Conservation (phyloP, 805 yeast genomes). For the Torulaspora maleeae region DNA sequence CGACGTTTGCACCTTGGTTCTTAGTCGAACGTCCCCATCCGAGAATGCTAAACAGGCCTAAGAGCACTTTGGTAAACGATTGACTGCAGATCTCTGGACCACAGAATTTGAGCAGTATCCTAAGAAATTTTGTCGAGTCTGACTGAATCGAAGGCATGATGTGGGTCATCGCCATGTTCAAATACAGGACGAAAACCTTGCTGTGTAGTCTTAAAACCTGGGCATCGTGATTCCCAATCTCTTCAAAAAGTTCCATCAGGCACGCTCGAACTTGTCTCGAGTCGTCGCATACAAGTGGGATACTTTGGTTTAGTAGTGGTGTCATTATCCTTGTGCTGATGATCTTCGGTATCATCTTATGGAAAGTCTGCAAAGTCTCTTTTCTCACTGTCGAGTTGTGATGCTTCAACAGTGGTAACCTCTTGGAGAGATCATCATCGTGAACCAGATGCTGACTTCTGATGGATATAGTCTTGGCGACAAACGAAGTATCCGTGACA, state of each 20-base stretch:
- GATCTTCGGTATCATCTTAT: conserved; percentile 48
- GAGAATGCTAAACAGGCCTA: conserved; percentile 61
- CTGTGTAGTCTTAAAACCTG: conserved; percentile 58
- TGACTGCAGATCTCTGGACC: conserved; percentile 53
- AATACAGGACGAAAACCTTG: conserved; percentile 58
- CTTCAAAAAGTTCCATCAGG: conserved; percentile 44
- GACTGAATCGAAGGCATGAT: conserved; percentile 69
- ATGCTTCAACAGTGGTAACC: conserved; percentile 68
- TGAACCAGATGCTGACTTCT: conserved; percentile 31
- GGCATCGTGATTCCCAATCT: conserved; percentile 46
- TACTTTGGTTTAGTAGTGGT: conserved; percentile 29
- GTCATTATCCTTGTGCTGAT: conserved; percentile 28
- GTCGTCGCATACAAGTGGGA: conserved; percentile 47
- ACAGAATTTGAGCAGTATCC: conserved; percentile 52
- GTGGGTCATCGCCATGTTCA: conserved; percentile 92
- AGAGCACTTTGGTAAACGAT: conserved; percentile 65
- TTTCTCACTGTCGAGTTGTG: conserved; percentile 66
- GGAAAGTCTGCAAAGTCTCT: conserved; percentile 57
- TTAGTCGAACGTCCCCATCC: conserved; percentile 54
- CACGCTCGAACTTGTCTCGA: conserved; percentile 61
- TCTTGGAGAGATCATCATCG: conserved; percentile 48
- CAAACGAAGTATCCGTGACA: conserved; percentile 81
- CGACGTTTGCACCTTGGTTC: conserved; percentile 19
- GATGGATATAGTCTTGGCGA: conserved; percentile 47
- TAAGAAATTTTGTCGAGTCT: conserved; percentile 66